Evolutionary conservation across 306 rosid species (phyloP), one percentile per base, ranked within the genome.

Genomic region (Sophora flavescens): DNA sequence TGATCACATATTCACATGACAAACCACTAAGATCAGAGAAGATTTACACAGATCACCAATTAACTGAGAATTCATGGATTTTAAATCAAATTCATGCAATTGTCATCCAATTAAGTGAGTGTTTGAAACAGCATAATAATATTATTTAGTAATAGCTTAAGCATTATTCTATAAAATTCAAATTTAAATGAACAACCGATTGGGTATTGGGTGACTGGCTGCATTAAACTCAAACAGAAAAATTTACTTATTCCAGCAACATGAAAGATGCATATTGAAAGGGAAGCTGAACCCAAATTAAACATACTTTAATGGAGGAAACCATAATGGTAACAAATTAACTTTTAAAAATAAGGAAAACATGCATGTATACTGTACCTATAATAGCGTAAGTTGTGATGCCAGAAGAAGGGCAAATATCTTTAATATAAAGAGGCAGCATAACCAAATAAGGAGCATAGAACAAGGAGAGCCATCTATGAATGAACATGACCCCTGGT

Each of bases 401-500:
- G 67, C 86, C 93, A 5, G 97, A 84, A 68, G 97, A 82, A 4
- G 92, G 68, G 4, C 96, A 93, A 36, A 92, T 90, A 42, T 89
- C 90, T 68, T 63, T 87, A 6, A 90, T 78, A 22, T 93, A 87
- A 80, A 92, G 89, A 0, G 97, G 97, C 28, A 92, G 68, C 74
- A 87, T 84, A 72, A 90, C 96, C 88, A 90, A 83, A 50, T 89
- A 86, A 15, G 97, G 96, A 77, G 90, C 93, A 72, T 92, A 92
- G 70, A 90, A 92, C 91, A 92, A 74, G 1, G 96, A 92, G 16
- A 92, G 88, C 93, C 97, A 92, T 82, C 91, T 88, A 63, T 92
- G 91, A 73, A 92, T 90, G 74, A 92, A 92, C 81, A 90, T 9
- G 52, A 87, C 72, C 10, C 91, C 97, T 2, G 97, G 97, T 67